phyloP scores from a whole-genome alignment of 208 protist genomes.

The Spongospora subterranea region DNA sequence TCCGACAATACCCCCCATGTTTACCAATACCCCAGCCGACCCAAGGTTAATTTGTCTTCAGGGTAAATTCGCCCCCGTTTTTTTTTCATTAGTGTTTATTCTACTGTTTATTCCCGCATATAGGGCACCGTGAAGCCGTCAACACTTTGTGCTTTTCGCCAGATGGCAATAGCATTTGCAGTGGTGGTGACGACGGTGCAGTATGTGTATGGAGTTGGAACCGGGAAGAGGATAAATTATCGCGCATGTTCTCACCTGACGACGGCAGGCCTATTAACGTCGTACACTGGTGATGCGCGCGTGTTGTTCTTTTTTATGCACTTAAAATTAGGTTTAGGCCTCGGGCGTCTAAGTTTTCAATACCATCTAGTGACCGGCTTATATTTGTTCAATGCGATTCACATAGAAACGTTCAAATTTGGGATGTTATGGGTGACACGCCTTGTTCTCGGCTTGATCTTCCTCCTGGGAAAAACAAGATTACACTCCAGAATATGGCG shows the following conservation, averaged over 20 bases:
- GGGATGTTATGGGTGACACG: conserved; percentile 22
- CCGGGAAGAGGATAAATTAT: neutral
- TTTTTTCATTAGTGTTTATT: no score
- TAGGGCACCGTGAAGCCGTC: conserved; percentile 25
- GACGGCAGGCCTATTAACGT: conserved; percentile 6
- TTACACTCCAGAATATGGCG: neutral
- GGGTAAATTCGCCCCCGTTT: neutral
- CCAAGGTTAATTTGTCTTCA: neutral
- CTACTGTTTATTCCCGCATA: neutral
- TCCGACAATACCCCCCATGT: neutral
- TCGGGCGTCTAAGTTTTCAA: conserved; percentile 30
- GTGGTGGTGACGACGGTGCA: conserved; percentile 21
- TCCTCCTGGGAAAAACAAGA: conserved; percentile 27
- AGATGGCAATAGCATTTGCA: neutral
- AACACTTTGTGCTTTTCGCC: conserved; percentile 49
- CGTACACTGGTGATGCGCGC: neutral
- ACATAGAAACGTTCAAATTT: conserved; percentile 22
- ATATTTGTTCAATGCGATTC: conserved; percentile 40
- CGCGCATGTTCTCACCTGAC: neutral
- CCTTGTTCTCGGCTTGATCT: conserved; percentile 20
- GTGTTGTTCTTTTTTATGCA: neutral
- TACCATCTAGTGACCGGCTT: conserved; percentile 5
- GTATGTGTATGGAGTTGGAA: conserved; percentile 21
- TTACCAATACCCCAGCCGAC: conserved; percentile 41
- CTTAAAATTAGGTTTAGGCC: neutral